Base-by-base conservation (phyloP, 306 rosid species). In the Rosa rugosa region DNA sequence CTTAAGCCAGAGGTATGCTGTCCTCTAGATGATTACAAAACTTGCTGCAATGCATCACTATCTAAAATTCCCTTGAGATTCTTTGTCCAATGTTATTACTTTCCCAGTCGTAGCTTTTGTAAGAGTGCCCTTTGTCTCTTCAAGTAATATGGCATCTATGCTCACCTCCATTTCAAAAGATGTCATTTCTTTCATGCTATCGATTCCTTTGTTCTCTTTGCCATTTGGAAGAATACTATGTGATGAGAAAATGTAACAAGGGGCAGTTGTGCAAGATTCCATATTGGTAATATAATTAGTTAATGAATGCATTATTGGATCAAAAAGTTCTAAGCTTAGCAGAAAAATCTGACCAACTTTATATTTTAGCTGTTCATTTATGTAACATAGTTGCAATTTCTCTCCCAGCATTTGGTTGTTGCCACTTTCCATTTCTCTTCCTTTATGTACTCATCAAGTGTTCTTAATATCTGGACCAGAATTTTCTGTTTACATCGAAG, bases 1-100 rank as follows among this genome's bases (percentile, higher is more conserved):
- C 98, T 94, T 68, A 94, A 94, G 83, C 98, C 98, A 10, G 98
- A 94, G 96, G 98, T 92, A 75, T 67, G 69, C n/a, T 75, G 5
- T 40, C 59, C 6, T 25, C 20, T 14, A 13, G 31, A 38, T 63
- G 72, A 62, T 25, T n/a, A 38, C 65, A 62, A 65, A 72, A 38
- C 22, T 63, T 50, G 34, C 4, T 46, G 68, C 16, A 7, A 38
- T 40, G 40, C 38, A 56, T 51, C 47, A 72, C 31, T 51, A 18
- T 17, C 53, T 40, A 40, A 40, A n/a, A 0, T 16, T 53, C 49
- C 44, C 10, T 34, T 34, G 5, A 64, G 44, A 34, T 36, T 11
- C 46, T 65, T 18, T 2, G 22, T 42, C 20, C 42, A 4, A 11
- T 42, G 25, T 20, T 40, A 4, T 38, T 67, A 34, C n/a, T n/a